Conservation (phyloP, 2,329 filamentous ascomycete genomes). For the Fusarium graminum region DNA sequence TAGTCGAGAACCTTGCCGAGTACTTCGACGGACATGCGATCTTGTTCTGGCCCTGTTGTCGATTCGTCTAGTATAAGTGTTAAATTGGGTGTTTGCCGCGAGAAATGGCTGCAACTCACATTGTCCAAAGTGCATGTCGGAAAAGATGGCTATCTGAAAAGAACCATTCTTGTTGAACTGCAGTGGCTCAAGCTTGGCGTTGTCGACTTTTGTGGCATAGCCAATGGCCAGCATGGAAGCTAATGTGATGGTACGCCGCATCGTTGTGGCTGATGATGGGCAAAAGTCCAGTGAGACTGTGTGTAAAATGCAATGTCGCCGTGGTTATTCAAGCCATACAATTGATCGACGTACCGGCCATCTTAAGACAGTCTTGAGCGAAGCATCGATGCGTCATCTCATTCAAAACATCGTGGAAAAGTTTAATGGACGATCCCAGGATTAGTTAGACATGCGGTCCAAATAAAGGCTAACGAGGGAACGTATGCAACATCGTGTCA, state of each 20-base stretch:
- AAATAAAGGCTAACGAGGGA: conserved; percentile 13
- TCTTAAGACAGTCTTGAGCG: conserved; percentile 17
- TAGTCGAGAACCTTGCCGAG: conserved; percentile 69
- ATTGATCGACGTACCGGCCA: conserved; percentile 7
- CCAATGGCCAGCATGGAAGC: conserved; percentile 18
- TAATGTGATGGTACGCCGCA: conserved; percentile 7
- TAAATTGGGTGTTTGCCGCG: not conserved
- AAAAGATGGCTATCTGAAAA: conserved; percentile 46
- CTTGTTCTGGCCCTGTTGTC: conserved; percentile 59
- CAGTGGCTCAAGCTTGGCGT: conserved; percentile 33
- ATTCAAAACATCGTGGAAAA: not conserved
- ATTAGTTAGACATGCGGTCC: conserved; percentile 14
- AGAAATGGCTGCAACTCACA: conserved; percentile 12
- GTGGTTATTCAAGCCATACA: not conserved
- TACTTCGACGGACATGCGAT: conserved; percentile 68
- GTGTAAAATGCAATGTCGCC: not conserved
- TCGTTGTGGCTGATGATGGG: not conserved
- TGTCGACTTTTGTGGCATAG: conserved; percentile 19
- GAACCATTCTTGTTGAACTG: conserved; percentile 38
- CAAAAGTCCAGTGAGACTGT: not conserved
- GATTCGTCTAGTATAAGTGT: conserved; percentile 29
- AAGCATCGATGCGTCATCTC: conserved; percentile 33
- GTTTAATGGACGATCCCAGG: conserved; percentile 13
- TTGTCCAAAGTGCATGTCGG: conserved; percentile 46
- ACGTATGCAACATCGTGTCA: conserved; percentile 8